These are phyloP conservation scores for Peronospora farinosa DNA, from an alignment of 352 stramenopile genomes.

Conservation along the genomic window DNA sequence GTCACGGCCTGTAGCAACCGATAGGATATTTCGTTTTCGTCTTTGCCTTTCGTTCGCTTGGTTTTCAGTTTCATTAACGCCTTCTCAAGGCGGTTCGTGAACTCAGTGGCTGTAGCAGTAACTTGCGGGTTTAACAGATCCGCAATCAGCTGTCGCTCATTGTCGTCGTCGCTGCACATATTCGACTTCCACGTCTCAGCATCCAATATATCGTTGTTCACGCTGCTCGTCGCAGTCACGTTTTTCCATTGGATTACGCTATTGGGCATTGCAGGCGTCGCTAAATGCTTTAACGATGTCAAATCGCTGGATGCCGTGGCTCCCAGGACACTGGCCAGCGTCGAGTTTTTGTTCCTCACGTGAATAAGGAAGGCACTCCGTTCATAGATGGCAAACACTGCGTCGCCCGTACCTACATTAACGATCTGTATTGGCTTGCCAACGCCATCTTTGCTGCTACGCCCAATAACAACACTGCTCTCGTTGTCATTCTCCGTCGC, in stretches of 20 bases:
- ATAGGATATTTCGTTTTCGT: slow-evolving; percentile 37
- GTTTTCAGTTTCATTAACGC: slow-evolving; percentile 32
- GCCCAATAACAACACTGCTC: slow-evolving; percentile 14
- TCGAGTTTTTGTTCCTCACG: slow-evolving; percentile 70
- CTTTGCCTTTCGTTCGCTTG: slow-evolving; percentile 17
- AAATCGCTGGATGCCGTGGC: slow-evolving; percentile 15
- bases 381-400: slow-evolving; percentile 57
- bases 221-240: slow-evolving; percentile 24
- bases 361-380: slow-evolving; percentile 54
- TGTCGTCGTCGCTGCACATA: slow-evolving; percentile 41
- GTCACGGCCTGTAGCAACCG: slow-evolving; percentile 55
- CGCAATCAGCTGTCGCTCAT: slow-evolving; percentile 49
- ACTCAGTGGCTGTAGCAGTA: slow-evolving; percentile 36
- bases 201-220: slow-evolving; percentile 30
- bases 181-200: slow-evolving; percentile 41
- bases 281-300: not conserved
- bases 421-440: slow-evolving; percentile 46
- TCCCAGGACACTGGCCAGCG: slow-evolving; percentile 61
- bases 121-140: slow-evolving; percentile 40
- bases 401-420: slow-evolving; percentile 49
- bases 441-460: slow-evolving; percentile 22
- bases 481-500: slow-evolving; percentile 21
- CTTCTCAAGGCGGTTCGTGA: slow-evolving; percentile 45
- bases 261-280: slow-evolving; percentile 37
- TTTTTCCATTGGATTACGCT: slow-evolving; percentile 38